Evolutionary conservation across 2,329 filamentous ascomycete genomes (phyloP).

Genomic region (Penicillium sp.): DNA sequence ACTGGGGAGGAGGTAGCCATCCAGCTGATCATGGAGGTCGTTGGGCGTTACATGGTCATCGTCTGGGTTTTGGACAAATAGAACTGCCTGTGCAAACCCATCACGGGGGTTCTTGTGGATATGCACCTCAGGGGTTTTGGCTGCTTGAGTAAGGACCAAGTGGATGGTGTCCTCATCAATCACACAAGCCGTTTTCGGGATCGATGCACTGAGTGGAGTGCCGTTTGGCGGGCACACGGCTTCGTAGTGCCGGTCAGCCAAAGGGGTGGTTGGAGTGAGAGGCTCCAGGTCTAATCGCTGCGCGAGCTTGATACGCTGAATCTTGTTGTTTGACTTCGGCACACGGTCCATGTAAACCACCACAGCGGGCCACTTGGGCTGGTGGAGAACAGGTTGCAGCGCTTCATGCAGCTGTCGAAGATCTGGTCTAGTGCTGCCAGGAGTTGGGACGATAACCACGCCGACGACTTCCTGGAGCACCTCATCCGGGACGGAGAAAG

Average conservation of each 20-base stretch:
- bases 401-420: slow-evolving; percentile 51
- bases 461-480: slow-evolving; percentile 59
- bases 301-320: slow-evolving; percentile 55
- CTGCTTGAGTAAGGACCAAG: slow-evolving; percentile 1
- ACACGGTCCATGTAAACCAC: slow-evolving; percentile 57
- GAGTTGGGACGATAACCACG: slow-evolving; percentile 52
- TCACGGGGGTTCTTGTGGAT: slow-evolving; percentile 20
- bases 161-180: slow-evolving; percentile 28
- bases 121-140: slow-evolving; percentile 12
- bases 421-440: slow-evolving; percentile 47
- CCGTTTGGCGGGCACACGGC: slow-evolving; percentile 52
- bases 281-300: slow-evolving; percentile 49
- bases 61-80: slow-evolving; percentile 11
- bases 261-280: slow-evolving; percentile 47
- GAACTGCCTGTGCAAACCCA: slow-evolving; percentile 18
- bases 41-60: slow-evolving; percentile 8
- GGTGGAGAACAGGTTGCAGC: slow-evolving; percentile 50
- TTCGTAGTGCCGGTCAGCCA: slow-evolving; percentile 51
- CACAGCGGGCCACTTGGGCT: slow-evolving; percentile 54
- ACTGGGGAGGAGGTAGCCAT: slow-evolving; percentile 42
- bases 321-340: slow-evolving; percentile 58
- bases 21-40: slow-evolving; percentile 20
- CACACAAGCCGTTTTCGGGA: slow-evolving; percentile 37
- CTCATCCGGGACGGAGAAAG: slow-evolving; percentile 54
- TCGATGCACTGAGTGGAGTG: slow-evolving; percentile 42